Conservation (phyloP, 495 filamentous ascomycete species). For the Penicillium cataractarum region DNA sequence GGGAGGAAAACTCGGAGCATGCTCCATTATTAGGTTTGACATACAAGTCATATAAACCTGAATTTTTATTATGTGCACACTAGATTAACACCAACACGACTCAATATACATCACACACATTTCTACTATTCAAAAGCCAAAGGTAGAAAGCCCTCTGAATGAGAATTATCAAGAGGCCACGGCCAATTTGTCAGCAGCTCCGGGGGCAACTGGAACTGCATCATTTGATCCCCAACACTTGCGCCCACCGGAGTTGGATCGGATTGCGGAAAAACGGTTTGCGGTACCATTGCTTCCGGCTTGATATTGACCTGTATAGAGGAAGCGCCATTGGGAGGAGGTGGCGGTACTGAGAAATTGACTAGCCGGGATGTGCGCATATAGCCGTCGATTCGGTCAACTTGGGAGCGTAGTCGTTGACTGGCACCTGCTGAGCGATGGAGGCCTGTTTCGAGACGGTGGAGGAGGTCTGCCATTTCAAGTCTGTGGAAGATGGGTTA, state of each 20-base stretch:
- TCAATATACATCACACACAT: background rate
- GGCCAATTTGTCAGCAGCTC: conserved; percentile 44
- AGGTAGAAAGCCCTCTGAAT: conserved; percentile 33
- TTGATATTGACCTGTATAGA: conserved; percentile 15
- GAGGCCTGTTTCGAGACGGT: conserved; percentile 47
- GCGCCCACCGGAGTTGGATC: conserved; percentile 11
- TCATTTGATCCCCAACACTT: conserved; percentile 30
- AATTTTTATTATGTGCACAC: background rate
- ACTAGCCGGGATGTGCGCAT: conserved; percentile 41
- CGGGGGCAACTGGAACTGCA: conserved; percentile 43
- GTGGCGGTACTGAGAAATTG: conserved; percentile 21
- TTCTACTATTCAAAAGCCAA: conserved; percentile 27
- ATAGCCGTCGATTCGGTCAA: conserved; percentile 52
- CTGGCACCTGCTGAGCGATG: conserved; percentile 45
- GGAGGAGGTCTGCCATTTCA: conserved; percentile 53
- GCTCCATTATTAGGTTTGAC: too few relatives aligned
- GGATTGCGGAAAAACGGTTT: conserved; percentile 9
- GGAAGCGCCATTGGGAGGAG: conserved; percentile 12
- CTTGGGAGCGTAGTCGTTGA: conserved; percentile 44
- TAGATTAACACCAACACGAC: background rate
- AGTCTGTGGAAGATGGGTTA: conserved; percentile 17
- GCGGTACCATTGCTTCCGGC: conserved; percentile 17
- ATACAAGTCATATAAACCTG: background rate
- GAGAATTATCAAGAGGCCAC: conserved; percentile 42
- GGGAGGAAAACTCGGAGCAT: background rate